A percentile compares a stretch with the other conserved stretches of the same genome.
Evolutionary conservation across 2,329 filamentous ascomycete genomes (phyloP).

Genomic region (Shiraia bambusicola): DNA sequence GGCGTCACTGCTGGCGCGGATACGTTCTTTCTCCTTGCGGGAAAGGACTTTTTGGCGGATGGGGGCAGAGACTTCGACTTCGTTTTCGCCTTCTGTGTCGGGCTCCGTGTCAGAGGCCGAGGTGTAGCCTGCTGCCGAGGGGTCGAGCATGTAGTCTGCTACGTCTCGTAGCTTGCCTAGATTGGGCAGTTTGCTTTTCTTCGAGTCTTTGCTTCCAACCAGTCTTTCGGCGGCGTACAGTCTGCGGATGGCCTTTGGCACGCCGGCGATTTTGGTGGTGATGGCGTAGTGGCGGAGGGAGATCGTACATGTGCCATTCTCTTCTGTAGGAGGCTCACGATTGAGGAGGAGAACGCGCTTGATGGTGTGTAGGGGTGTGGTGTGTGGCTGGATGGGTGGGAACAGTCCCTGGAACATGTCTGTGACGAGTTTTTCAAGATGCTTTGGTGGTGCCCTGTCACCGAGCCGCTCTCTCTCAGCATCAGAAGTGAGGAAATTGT

Average conservation of each 20-base stretch:
- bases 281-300: conserved; percentile 95
- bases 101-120: conserved; percentile 90
- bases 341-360: conserved; percentile 88
- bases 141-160: conserved; percentile 88
- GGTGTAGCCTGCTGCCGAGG: conserved; percentile 76
- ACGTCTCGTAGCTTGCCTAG: conserved; percentile 90
- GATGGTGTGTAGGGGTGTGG: conserved; percentile 87
- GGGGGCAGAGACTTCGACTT: conserved; percentile 76
- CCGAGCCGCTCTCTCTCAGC: conserved; percentile 31
- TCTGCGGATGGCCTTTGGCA: conserved; percentile 80
- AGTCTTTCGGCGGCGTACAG: conserved; percentile 85
- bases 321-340: conserved; percentile 60
- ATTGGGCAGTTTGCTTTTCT: conserved; percentile 75
- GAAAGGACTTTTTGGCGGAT: conserved; percentile 64
- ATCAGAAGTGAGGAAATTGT: conserved; percentile 79
- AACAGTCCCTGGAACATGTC: conserved; percentile 96
- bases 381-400: conserved; percentile 90
- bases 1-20: conserved; percentile 46
- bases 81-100: conserved; percentile 92
- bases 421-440: conserved; percentile 88
- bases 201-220: conserved; percentile 56
- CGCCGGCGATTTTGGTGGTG: conserved; percentile 79
- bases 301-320: conserved; percentile 68
- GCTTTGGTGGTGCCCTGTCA: conserved; percentile 75
- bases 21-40: conserved; percentile 52